Conservation (phyloP, 2,329 filamentous ascomycete species). For the Trichoderma lentiforme region DNA sequence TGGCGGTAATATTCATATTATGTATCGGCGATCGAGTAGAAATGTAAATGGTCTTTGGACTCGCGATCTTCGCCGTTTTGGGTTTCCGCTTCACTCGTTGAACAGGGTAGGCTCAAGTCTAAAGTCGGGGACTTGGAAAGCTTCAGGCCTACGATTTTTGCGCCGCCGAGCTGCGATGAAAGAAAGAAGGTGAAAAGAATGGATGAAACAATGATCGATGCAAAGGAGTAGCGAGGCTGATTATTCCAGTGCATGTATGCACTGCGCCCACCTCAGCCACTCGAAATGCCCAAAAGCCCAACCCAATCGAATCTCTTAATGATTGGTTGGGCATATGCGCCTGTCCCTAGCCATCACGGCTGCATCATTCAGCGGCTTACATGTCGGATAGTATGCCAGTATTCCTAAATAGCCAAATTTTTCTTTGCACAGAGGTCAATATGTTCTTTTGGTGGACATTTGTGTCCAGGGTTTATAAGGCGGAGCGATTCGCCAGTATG, state of each 20-base stretch:
- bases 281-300: background rate
- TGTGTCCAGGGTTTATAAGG: too few species aligned
- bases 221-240: background rate
- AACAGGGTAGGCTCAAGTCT: too few species aligned
- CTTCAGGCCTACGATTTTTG: too few species aligned
- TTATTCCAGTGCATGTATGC: background rate
- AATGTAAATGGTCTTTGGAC: accelerated
- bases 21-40: background rate
- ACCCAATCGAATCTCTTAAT: background rate
- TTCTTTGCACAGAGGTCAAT: background rate
- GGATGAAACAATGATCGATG: background rate
- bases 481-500: background rate
- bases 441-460: background rate
- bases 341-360: background rate
- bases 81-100: background rate
- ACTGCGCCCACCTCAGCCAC: background rate
- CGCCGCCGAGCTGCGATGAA: background rate
- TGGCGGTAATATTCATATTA: background rate
- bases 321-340: background rate
- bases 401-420: background rate
- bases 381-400: accelerated
- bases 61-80: background rate
- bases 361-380: background rate
- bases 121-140: too few species aligned
- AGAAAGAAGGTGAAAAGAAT: too few species aligned